Evolutionary conservation across 805 yeast genomes (phyloP).

Genomic region (Lipomyces anomalus): DNA sequence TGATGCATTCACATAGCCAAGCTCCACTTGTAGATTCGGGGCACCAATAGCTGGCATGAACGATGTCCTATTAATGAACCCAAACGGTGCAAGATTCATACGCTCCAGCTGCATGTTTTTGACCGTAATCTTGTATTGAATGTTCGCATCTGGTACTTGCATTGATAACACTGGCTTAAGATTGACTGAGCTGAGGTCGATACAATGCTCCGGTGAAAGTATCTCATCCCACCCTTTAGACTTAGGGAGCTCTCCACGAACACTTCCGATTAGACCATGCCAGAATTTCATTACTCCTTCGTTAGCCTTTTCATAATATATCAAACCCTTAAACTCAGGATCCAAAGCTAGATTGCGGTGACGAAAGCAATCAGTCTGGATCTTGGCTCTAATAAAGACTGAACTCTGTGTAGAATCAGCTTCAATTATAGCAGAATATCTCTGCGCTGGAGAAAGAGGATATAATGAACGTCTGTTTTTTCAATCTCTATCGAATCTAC

Average conservation of each 20-base stretch:
- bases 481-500: constrained; percentile 20
- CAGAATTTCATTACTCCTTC: too few species aligned
- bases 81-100: constrained; percentile 12
- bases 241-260: neutral
- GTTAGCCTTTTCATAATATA: neutral
- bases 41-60: constrained; percentile 28
- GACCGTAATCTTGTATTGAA: constrained; percentile 3
- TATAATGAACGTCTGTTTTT: neutral
- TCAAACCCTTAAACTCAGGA: constrained; percentile 5
- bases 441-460: constrained; percentile 19
- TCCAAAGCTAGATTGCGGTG: constrained; percentile 5
- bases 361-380: constrained; percentile 15
- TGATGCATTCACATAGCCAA: constrained; percentile 30
- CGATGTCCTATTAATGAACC: constrained; percentile 30
- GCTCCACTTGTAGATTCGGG: constrained; percentile 28
- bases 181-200: constrained; percentile 3
- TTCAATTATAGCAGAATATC: constrained; percentile 16
- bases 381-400: constrained; percentile 7
- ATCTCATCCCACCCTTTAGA: constrained; percentile 9
- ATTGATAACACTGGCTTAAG: constrained; percentile 1
- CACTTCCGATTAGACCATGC: neutral
- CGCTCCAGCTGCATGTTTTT: constrained; percentile 14
- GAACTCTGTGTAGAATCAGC: constrained; percentile 11
- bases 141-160: constrained; percentile 7
- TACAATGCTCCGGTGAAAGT: constrained; percentile 6